Base-by-base conservation (phyloP, 2,329 filamentous ascomycete genomes). In the Ophiosphaerella narmari region DNA sequence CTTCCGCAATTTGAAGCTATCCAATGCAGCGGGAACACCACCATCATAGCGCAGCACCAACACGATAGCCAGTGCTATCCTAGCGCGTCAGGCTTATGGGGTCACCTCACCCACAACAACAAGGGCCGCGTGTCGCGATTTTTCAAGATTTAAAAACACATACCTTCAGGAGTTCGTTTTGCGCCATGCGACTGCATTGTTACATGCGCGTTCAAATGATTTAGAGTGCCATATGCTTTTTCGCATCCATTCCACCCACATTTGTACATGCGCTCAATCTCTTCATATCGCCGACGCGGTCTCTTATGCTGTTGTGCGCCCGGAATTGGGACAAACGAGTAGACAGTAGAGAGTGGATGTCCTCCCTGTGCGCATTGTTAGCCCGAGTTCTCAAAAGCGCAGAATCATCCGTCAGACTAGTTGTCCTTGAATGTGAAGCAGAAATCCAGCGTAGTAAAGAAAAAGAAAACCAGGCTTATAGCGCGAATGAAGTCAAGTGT, bases 221-320 rank as follows among this genome's bases (percentile, higher is more conserved):
- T 99, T 55, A 99, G 78, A 40, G 94, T 99, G 52, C 94, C 94
- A 64, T 99, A 99, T 2, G 94, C 94, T 78, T 99, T 99, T 76
- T 99, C 94, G 70, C 94, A 99, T 7, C 92, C 92, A 60, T 97
- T 93, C 90, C 91, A 97, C 23, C 93, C 94, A 70, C 94, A 99
- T 76, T 97, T 97, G 81, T 99, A 97, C 94, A 99, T 97, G 70
- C 94, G 87, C 79, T 99, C 94, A 65, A 99, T 99, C 73, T 99
- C 94, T 75, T 99, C 94, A 67, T 97, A 99, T 46, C 94, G 86
- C 66, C 94, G 83, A 58, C 94, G 85, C 11, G 94, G 94, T 50
- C 94, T 86, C 80, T 99, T 99, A 74, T 97, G 93, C 73, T 99
- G 94, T 72, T 97, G 92, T 11, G 93, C 91, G 57, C 94, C 94